These are phyloP conservation scores for Bidens hawaiensis DNA, from an alignment of 140 eudicot species.

Conservation along the genomic window DNA sequence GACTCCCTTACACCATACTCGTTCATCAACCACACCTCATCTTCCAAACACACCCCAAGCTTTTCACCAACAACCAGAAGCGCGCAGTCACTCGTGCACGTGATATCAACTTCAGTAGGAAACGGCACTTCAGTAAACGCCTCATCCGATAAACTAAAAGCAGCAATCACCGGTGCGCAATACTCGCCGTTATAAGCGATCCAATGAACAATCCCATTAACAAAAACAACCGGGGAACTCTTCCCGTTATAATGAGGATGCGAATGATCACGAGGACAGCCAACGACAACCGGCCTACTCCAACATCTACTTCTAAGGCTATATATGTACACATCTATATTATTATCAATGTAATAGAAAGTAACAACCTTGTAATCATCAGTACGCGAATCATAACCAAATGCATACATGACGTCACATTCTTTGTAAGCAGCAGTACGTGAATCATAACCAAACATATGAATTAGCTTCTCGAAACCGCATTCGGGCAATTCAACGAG, in stretches of 20 bases:
- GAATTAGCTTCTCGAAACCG: neutral
- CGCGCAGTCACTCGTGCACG: no score
- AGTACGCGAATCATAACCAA: conserved; percentile 46
- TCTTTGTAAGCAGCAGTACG: no score
- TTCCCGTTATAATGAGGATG: conserved; percentile 9
- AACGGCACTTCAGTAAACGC: no score
- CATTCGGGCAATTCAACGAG: conserved; percentile 16
- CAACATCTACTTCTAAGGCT: conserved; percentile 34
- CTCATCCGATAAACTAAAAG: no score
- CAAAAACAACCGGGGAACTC: no score
- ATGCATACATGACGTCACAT: conserved; percentile 49
- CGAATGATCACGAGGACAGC: conserved; percentile 36
- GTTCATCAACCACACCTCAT: conserved; percentile 51
- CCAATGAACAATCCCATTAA: no score
- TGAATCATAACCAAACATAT: neutral
- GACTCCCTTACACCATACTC: conserved; percentile 43
- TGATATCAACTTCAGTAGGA: no score
- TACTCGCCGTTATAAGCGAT: no score
- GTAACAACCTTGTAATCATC: conserved; percentile 59
- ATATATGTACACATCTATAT: conserved; percentile 37
- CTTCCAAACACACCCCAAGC: no score
- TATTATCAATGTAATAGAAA: conserved; percentile 26
- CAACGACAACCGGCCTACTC: conserved; percentile 33
- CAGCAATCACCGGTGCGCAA: no score
- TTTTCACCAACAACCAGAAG: no score